These are phyloP conservation scores for Tagetes erecta DNA, from an alignment of 129 eudicot species.

Conservation along the genomic window DNA sequence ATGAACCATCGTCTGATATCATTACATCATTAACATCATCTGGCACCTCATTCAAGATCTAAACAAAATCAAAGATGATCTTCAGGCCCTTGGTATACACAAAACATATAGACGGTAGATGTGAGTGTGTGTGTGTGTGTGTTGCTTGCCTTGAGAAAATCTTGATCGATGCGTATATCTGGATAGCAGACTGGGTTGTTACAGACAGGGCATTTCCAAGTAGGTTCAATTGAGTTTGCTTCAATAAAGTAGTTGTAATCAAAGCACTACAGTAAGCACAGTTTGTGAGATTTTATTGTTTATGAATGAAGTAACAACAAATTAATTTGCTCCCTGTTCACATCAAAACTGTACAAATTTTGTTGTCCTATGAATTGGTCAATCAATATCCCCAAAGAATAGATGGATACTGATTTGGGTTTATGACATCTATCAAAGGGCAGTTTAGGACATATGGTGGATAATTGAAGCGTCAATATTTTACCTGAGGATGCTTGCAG, in stretches of 20 bases:
- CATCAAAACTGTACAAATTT: background rate
- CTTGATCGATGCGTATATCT: conserved; percentile 47
- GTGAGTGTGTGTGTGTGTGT: background rate
- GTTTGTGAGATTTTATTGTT: conserved; percentile 6
- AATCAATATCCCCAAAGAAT: background rate
- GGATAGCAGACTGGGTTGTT: conserved; percentile 36
- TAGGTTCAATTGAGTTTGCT: conserved; percentile 38
- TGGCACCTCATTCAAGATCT: conserved; percentile 44
- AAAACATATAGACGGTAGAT: background rate
- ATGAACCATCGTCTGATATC: conserved; percentile 43
- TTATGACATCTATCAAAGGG: background rate
- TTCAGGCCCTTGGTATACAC: background rate
- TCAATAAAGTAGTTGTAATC: conserved; percentile 43
- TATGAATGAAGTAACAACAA: background rate
- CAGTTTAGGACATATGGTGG: background rate
- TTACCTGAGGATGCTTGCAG: conserved; percentile 47
- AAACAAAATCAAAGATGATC: conserved; percentile 9
- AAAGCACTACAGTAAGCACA: conserved; percentile 43
- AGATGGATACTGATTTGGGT: background rate
- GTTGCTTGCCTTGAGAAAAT: conserved; percentile 40
- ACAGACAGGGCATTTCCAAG: conserved; percentile 50
- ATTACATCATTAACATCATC: conserved; percentile 34
- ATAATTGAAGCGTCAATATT: conserved; percentile 7
- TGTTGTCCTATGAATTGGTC: background rate
- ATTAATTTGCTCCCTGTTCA: background rate